These are phyloP conservation scores for Yamadazyma phyllophila DNA, from an alignment of 805 yeast species.

Conservation along the genomic window DNA sequence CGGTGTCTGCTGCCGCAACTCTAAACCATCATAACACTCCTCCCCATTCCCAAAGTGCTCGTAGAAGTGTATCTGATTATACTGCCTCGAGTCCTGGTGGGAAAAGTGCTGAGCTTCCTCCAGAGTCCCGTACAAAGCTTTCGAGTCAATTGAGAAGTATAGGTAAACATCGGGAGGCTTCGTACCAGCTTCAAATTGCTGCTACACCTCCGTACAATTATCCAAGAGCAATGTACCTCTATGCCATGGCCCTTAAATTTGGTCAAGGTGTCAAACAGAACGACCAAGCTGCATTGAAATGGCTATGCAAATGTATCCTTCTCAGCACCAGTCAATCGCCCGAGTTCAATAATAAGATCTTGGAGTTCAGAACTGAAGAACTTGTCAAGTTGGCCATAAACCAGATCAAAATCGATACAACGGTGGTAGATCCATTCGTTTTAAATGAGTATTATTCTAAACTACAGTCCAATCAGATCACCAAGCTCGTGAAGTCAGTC, in stretches of 20 bases:
- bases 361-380: constrained; percentile 27
- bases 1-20: constrained; percentile 6
- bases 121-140: constrained; percentile 36
- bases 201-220: constrained; percentile 59
- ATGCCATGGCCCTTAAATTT: constrained; percentile 61
- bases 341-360: constrained; percentile 23
- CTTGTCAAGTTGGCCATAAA: constrained; percentile 24
- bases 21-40: not conserved
- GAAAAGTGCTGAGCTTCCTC: constrained; percentile 17
- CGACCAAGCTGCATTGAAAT: constrained; percentile 50
- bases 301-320: constrained; percentile 53
- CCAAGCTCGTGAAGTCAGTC: constrained; percentile 31
- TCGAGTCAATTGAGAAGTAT: constrained; percentile 52
- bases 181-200: constrained; percentile 64
- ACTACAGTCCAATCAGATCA: constrained; percentile 22
- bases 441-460: constrained; percentile 24
- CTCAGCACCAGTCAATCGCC: constrained; percentile 10
- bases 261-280: constrained; percentile 70
- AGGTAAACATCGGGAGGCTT: constrained; percentile 65
- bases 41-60: not conserved
- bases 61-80: constrained; percentile 12
- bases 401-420: constrained; percentile 20
- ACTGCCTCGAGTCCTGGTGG: constrained; percentile 11
- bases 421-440: constrained; percentile 24
- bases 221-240: constrained; percentile 59